Evolutionary conservation across 768 basidiomycete genomes (phyloP), one percentile per base, ranked within the genome.

Genomic region (Clavaria fumosa): DNA sequence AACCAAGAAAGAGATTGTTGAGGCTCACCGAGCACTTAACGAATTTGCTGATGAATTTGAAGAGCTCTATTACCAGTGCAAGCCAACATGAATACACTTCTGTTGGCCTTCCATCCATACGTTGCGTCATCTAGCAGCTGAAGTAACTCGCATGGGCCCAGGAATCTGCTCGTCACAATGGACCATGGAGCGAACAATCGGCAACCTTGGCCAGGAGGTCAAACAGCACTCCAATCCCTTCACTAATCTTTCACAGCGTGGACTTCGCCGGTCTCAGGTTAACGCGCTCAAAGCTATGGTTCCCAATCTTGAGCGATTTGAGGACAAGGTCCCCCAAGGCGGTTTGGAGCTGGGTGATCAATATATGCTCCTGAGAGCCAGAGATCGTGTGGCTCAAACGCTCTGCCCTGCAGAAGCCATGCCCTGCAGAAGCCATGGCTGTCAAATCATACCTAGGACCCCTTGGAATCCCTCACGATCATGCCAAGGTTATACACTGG

Each of bases 1-100:
- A 7, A 34, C 33, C 4, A 11, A 12, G 12, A 14, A 34, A 4
- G 17, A 43, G 31, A 21, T 43, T 11, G 22, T 12, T 2, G 27
- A 35, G 17, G 38, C 42, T n/a, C 33, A 39, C 22, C 9, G 14
- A 7, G 18, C 23, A 6, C 21, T 43, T 14, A 7, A 34, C 5
- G 23, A 43, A 18, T 43, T 34, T 40, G 42, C 40, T 10, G 11
- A 35, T 18, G 39, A 43, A 23, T 43, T 21, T 23, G 42, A 43
- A 31, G n/a, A 3, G 10, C 15, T 43, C 5, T 43, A 43, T 31
- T 39, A 40, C 28, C 42, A 43, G 23, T 12, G 33, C 14, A n/a
- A 23, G 35, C 20, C 14, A 4, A 19, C 34, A 23, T 34, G 39
- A 6, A 3, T 44, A 32, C 43, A 40, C 23, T 44, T 40, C 30